Conservation (phyloP, 495 filamentous ascomycete genomes). For the Podospora conica region DNA sequence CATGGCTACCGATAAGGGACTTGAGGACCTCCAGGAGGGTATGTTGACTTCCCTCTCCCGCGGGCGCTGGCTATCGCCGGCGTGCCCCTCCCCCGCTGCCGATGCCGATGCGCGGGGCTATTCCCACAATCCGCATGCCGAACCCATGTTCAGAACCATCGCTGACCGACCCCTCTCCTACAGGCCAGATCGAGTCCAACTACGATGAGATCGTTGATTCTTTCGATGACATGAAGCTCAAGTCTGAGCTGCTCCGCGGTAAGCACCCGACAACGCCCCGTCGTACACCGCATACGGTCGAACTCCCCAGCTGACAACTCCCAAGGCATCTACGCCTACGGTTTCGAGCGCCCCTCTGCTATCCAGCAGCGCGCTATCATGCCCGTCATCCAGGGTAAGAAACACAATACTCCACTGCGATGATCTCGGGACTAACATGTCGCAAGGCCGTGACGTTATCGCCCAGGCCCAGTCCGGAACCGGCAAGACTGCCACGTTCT, state of each 20-base stretch:
- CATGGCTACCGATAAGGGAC: slow-evolving; percentile 94
- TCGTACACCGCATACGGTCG: background rate
- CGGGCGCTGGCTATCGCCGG: background rate
- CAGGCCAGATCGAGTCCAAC: slow-evolving; percentile 99
- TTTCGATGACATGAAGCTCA: slow-evolving; percentile 96
- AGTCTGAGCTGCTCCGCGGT: slow-evolving; percentile 95
- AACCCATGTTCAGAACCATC: background rate
- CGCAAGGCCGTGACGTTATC: slow-evolving; percentile 89
- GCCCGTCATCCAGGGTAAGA: slow-evolving; percentile 98
- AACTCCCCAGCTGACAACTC: slow-evolving; percentile 16
- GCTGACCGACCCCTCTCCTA: slow-evolving; percentile 21
- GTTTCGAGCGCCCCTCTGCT: slow-evolving; percentile 98
- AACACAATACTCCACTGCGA: background rate
- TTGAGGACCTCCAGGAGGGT: slow-evolving; percentile 93
- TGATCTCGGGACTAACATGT: slow-evolving; percentile 23
- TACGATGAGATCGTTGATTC: slow-evolving; percentile 99
- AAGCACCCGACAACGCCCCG: slow-evolving; percentile 31
- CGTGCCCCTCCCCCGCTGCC: background rate
- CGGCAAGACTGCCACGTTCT: slow-evolving; percentile 98
- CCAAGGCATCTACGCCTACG: slow-evolving; percentile 94
- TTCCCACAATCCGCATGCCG: background rate
- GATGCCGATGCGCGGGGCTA: background rate
- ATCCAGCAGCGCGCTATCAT: slow-evolving; percentile 99
- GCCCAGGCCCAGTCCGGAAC: slow-evolving; percentile 98
- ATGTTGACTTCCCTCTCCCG: slow-evolving; percentile 38